A percentile compares a stretch with the other conserved stretches of the same genome.
Conservation (phyloP, 2,329 filamentous ascomycete species). For the Rhytidhysteron rufulum region DNA sequence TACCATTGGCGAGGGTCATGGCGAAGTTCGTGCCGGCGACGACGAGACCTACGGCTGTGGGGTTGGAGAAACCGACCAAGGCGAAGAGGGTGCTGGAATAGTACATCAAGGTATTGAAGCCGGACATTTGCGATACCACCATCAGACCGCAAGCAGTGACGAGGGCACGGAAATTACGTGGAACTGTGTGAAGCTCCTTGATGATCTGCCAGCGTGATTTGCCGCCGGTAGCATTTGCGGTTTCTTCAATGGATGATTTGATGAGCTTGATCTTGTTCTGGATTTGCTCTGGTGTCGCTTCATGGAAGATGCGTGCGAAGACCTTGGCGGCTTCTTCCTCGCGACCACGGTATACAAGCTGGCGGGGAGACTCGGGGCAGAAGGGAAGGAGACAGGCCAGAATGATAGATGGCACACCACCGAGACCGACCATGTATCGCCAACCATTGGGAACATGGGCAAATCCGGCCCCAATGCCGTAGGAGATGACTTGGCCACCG, state of each 20-base stretch:
- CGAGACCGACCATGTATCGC: constrained; percentile 49
- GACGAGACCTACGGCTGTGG: constrained; percentile 45
- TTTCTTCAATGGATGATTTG: constrained; percentile 36
- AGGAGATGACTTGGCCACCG: constrained; percentile 27
- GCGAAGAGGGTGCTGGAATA: constrained; percentile 42
- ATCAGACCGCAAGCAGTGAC: constrained; percentile 50
- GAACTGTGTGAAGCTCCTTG: constrained; percentile 45
- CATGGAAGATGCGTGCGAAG: constrained; percentile 40
- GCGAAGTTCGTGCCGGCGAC: constrained; percentile 48
- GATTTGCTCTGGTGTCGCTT: constrained; percentile 42
- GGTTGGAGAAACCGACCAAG: constrained; percentile 49
- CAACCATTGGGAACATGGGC: constrained; percentile 39
- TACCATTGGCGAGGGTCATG: constrained; percentile 48
- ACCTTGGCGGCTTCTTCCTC: constrained; percentile 38
- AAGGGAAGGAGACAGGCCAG: constrained; percentile 42
- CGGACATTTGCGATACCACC: constrained; percentile 48
- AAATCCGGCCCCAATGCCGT: constrained; percentile 27
- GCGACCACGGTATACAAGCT: constrained; percentile 43
- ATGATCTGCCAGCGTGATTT: constrained; percentile 41
- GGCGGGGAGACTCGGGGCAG: constrained; percentile 49
- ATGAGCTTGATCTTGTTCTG: constrained; percentile 44
- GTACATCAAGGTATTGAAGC: constrained; percentile 47
- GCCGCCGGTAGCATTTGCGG: constrained; percentile 37
- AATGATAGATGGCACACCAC: constrained; percentile 46
- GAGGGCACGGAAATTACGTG: constrained; percentile 45